These are phyloP conservation scores for Epichloe sp. DNA, from an alignment of 2,329 filamentous ascomycete species.

Conservation along the genomic window DNA sequence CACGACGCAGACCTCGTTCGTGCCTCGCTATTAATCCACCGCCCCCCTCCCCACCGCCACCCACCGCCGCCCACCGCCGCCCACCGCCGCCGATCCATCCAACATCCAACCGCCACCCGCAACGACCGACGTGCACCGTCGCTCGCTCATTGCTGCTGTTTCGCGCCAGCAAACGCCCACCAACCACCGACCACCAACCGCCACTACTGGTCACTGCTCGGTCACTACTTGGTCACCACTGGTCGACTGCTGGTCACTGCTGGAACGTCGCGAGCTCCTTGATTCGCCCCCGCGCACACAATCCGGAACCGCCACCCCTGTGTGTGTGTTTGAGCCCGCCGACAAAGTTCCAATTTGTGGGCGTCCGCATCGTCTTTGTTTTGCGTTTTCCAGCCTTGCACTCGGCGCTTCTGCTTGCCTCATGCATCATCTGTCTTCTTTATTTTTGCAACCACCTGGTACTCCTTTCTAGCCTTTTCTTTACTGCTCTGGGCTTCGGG, in stretches of 20 bases:
- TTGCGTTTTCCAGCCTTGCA: conserved; percentile 1
- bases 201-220: neutral
- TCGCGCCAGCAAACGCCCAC: conserved; percentile 2
- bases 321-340: conserved; percentile 1
- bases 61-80: neutral
- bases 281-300: conserved; percentile 3
- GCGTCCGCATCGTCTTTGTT: conserved; percentile 6
- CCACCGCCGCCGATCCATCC: neutral
- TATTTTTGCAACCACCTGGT: neutral
- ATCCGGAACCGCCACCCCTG: conserved; percentile 6
- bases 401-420: conserved; percentile 3
- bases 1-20: neutral
- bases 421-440: neutral
- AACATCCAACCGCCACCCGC: neutral
- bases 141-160: conserved; percentile 1
- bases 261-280: conserved; percentile 3
- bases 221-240: no score
- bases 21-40: conserved; percentile 2
- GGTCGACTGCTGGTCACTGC: conserved; percentile 1
- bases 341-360: conserved; percentile 1
- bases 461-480: neutral
- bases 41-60: neutral
- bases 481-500: neutral
- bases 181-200: conserved; percentile 1
- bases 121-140: neutral